A percentile compares a stretch with the other conserved stretches of the same genome.
Evolutionary conservation across 2,329 filamentous ascomycete species (phyloP).

Genomic region (Metarhizium robertsii): DNA sequence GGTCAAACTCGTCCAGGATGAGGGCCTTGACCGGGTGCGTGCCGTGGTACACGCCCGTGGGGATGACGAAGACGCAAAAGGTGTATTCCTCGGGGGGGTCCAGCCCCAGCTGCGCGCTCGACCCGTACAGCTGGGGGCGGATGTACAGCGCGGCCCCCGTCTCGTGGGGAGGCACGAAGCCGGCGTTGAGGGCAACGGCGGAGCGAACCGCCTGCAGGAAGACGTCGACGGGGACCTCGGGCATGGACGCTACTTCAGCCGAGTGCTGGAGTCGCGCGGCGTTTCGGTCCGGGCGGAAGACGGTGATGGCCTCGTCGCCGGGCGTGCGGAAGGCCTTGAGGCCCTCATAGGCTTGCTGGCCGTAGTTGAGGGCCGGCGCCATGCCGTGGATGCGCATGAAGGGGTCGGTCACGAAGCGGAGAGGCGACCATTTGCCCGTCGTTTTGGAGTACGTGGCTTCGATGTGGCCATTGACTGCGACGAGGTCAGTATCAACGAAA

Average conservation of each 20-base stretch:
- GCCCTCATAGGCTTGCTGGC: constrained; percentile 96
- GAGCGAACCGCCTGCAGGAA: constrained; percentile 71
- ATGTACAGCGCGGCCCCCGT: constrained; percentile 91
- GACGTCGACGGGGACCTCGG: constrained; percentile 63
- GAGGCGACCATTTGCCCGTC: constrained; percentile 68
- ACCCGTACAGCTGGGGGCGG: constrained; percentile 80
- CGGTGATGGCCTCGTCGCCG: constrained; percentile 57
- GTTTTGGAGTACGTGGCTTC: constrained; percentile 73
- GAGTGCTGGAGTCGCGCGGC: constrained; percentile 78
- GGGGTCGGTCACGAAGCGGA: constrained; percentile 72
- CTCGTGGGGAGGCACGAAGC: constrained; percentile 80
- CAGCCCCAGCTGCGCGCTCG: constrained; percentile 76
- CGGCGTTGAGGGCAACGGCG: constrained; percentile 81
- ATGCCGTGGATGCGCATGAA: constrained; percentile 88
- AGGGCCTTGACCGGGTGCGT: constrained; percentile 77
- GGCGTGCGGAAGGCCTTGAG: constrained; percentile 88
- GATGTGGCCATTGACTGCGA: constrained; percentile 84
- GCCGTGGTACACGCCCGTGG: constrained; percentile 91
- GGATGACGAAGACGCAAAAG: constrained; percentile 82
- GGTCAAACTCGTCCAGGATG: constrained; percentile 88
- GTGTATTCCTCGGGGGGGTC: constrained; percentile 86
- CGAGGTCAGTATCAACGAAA: not conserved
- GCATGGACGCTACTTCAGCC: constrained; percentile 74
- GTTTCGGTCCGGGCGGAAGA: constrained; percentile 85
- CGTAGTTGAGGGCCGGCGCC: constrained; percentile 92